phyloP scores from a whole-genome alignment of 1,284 basidiomycete species.

The Rhodotorula sp. region DNA sequence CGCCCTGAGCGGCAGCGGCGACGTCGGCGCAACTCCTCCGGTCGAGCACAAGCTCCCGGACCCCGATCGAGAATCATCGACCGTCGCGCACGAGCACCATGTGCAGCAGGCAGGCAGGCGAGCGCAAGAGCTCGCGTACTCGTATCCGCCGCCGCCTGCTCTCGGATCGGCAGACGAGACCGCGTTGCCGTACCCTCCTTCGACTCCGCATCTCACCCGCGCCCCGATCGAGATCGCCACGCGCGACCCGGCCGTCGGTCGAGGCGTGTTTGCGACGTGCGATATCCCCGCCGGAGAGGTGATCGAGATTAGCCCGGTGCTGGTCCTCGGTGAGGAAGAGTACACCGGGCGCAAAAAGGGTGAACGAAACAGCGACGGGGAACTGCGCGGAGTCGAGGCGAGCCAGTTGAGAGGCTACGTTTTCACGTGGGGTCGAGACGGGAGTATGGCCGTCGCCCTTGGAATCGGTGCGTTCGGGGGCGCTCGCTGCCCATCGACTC shows the following conservation, averaged over 20 bases:
- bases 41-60: constrained; percentile 22
- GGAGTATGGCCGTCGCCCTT: constrained; percentile 79
- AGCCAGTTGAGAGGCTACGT: constrained; percentile 80
- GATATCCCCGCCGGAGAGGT: constrained; percentile 63
- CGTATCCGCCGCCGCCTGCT: constrained; percentile 28
- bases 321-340: constrained; percentile 70
- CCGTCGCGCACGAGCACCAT: too few relatives aligned
- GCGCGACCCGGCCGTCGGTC: constrained; percentile 29
- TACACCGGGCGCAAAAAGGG: constrained; percentile 52
- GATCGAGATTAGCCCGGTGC: constrained; percentile 81
- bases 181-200: constrained; percentile 29
- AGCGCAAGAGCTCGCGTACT: constrained; percentile 13
- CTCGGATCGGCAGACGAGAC: background rate
- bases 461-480: constrained; percentile 64
- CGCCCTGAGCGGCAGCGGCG: constrained; percentile 7
- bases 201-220: constrained; percentile 35
- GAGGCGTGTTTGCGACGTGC: constrained; percentile 54
- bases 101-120: background rate
- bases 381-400: constrained; percentile 51
- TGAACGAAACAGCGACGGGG: constrained; percentile 54
- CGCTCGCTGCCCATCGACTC: background rate
- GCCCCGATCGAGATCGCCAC: constrained; percentile 34
- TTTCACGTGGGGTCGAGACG: constrained; percentile 68
- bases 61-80: too few relatives aligned
- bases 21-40: background rate